These are phyloP conservation scores for Pelargonium myrrhifolium DNA, from an alignment of 441 rosid genomes.

Conservation along the genomic window DNA sequence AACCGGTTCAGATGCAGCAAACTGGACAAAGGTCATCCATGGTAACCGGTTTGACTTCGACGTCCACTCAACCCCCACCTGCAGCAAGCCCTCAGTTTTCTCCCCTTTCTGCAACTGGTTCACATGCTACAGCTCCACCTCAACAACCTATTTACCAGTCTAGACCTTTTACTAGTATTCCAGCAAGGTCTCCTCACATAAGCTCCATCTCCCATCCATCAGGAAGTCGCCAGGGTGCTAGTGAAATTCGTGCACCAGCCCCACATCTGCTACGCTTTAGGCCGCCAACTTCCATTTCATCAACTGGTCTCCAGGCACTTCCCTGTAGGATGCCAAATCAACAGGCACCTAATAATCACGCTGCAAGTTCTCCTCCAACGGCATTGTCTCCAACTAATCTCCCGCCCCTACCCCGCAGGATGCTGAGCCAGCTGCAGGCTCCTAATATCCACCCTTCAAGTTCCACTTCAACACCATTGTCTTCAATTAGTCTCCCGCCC, in stretches of 20 bases:
- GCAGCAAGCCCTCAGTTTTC: constrained; percentile 17
- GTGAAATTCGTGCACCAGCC: constrained; percentile 46
- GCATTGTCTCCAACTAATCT: background rate
- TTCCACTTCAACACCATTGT: background rate
- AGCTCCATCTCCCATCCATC: constrained; percentile 32
- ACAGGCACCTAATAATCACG: background rate
- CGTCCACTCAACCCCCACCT: constrained; percentile 10
- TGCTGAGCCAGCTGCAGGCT: background rate
- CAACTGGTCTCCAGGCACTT: background rate
- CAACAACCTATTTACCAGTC: constrained; percentile 23
- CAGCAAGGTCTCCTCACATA: constrained; percentile 42
- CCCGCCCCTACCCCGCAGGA: background rate
- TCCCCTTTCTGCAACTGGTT: constrained; percentile 14
- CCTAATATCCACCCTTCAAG: too few species aligned
- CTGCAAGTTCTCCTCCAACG: background rate
- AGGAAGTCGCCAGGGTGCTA: constrained; percentile 35
- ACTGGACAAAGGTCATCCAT: constrained; percentile 27
- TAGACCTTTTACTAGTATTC: constrained; percentile 25
- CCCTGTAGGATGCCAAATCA: background rate
- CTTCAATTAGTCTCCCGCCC: constrained; percentile 20
- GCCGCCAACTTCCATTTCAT: constrained; percentile 23
- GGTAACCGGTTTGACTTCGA: constrained; percentile 20
- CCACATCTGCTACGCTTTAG: constrained; percentile 58
- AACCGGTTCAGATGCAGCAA: constrained; percentile 35
- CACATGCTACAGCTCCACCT: constrained; percentile 20